Percentiles rank a stretch among this genome's conserved stretches.
Conservation (phyloP, 208 protist species). For the Trypanosoma lewisi region DNA sequence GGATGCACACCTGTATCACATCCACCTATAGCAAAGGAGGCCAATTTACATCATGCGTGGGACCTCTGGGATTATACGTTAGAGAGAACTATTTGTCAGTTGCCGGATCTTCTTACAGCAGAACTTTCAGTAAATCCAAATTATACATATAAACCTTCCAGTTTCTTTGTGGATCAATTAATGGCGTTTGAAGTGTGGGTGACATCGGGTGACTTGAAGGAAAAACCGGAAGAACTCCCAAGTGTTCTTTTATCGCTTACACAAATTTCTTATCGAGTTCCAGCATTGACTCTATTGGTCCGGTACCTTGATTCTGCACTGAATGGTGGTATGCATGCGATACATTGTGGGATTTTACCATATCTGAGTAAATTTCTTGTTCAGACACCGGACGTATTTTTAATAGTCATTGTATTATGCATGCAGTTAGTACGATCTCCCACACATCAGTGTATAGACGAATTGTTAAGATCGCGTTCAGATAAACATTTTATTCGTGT, state of each 20-base stretch:
- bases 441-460: conserved; percentile 47
- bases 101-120: conserved; percentile 70
- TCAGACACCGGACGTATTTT: conserved; percentile 68
- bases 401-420: conserved; percentile 81
- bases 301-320: conserved; percentile 96
- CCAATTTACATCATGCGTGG: conserved; percentile 95
- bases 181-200: conserved; percentile 99
- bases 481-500: conserved; percentile 72
- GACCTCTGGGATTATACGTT: conserved; percentile 94
- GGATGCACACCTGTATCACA: conserved; percentile 95
- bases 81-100: conserved; percentile 90
- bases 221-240: conserved; percentile 95
- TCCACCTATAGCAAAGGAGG: conserved; percentile 92
- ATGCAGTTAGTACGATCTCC: conserved; percentile 80
- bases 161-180: conserved; percentile 98
- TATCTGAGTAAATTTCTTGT: conserved; percentile 97
- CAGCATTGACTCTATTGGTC: conserved; percentile 94
- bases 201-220: conserved; percentile 86
- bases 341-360: conserved; percentile 97
- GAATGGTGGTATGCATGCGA: conserved; percentile 94
- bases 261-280: conserved; percentile 89
- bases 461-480: conserved; percentile 53
- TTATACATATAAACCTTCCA: conserved; percentile 74
- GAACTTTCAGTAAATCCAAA: conserved; percentile 32
- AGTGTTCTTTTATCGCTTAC: conserved; percentile 96